Percentiles rank a stretch among this genome's conserved stretches.
These are phyloP conservation scores for Colletotrichum salicis DNA, from an alignment of 2,329 filamentous ascomycete genomes.

Conservation along the genomic window DNA sequence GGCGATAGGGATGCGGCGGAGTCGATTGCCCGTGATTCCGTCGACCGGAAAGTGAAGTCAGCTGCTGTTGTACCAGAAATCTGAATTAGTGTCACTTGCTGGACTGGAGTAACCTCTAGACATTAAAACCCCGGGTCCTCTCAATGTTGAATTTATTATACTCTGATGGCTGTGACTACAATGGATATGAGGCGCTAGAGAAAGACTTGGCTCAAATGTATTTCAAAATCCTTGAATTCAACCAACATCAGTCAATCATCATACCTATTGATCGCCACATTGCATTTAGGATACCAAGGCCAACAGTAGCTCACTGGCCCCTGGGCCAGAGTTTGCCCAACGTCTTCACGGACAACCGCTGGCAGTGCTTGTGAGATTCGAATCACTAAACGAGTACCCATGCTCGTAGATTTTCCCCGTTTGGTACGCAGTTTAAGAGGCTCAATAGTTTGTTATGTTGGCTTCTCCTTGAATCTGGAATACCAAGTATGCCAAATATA, in stretches of 20 bases:
- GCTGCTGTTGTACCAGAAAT: slow-evolving; percentile 21
- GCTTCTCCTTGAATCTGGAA: too few relatives aligned
- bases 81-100: neutral
- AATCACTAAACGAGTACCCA: neutral
- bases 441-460: too few relatives aligned
- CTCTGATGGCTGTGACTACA: too few relatives aligned
- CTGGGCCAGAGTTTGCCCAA: neutral
- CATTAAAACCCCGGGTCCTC: neutral
- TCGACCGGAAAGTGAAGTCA: slow-evolving; percentile 17
- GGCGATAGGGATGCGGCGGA: slow-evolving; percentile 5
- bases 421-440: too few relatives aligned
- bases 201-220: neutral
- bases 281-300: neutral
- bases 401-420: too few relatives aligned
- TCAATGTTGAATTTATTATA: neutral
- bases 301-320: neutral
- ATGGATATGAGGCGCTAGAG: neutral
- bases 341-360: neutral
- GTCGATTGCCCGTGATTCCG: neutral
- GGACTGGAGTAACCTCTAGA: neutral
- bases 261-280: neutral
- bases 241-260: neutral
- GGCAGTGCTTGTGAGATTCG: neutral
- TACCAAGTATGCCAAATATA: too few relatives aligned
- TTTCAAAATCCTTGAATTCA: neutral